Conservation (phyloP, 257 asterid genomes). For the Rubia yunnanensis region DNA sequence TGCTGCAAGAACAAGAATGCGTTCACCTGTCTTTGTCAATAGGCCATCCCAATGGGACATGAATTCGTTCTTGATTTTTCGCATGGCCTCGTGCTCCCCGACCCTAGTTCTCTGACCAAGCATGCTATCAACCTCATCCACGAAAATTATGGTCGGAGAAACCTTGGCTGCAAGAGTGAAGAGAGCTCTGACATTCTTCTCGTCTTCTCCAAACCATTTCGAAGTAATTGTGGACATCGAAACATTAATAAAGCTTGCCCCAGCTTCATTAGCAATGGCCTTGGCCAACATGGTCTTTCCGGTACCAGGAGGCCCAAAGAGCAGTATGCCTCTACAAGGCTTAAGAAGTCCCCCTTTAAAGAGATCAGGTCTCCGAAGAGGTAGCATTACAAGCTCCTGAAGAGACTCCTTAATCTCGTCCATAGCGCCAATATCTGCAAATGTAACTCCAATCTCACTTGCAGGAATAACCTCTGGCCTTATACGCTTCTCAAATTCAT, state of each 20-base stretch:
- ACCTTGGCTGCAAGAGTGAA: constrained; percentile 96
- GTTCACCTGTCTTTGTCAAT: constrained; percentile 76
- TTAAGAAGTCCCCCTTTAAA: constrained; percentile 93
- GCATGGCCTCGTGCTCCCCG: constrained; percentile 98
- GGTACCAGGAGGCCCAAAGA: constrained; percentile 98
- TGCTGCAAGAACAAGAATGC: constrained; percentile 98
- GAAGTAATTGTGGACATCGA: constrained; percentile 97
- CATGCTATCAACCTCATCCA: constrained; percentile 99
- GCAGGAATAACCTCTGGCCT: constrained; percentile 96
- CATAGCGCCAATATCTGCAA: constrained; percentile 78
- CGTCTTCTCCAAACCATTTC: constrained; percentile 99
- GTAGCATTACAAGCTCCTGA: constrained; percentile 99
- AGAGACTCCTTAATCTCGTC: constrained; percentile 88
- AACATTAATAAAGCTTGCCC: constrained; percentile 95
- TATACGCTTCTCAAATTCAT: constrained; percentile 91
- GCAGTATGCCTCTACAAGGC: constrained; percentile 96
- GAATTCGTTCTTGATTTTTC: constrained; percentile 90
- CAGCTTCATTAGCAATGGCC: constrained; percentile 96
- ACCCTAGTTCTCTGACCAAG: constrained; percentile 93
- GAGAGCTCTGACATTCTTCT: constrained; percentile 91
- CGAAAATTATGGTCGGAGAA: constrained; percentile 87
- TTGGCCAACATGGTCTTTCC: constrained; percentile 99
- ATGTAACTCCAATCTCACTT: constrained; percentile 79
- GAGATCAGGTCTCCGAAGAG: constrained; percentile 93
- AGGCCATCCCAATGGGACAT: constrained; percentile 98